phyloP scores from a whole-genome alignment of 2,329 filamentous ascomycete genomes.

The Hymenoscyphus occultus region DNA sequence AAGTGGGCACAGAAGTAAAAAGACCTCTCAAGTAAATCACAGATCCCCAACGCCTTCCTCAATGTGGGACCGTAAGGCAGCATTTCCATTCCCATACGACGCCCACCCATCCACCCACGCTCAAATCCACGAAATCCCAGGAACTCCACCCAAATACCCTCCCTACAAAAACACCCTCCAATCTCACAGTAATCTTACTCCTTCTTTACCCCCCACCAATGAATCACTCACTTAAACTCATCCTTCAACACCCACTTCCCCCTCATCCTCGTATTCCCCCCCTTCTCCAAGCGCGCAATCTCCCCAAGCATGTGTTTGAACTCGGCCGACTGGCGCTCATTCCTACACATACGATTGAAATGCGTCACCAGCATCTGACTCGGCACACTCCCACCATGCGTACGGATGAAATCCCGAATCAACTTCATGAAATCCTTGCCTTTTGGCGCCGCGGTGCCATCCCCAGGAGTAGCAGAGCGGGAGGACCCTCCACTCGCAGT shows the following conservation, averaged over 20 bases:
- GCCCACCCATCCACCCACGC: not conserved
- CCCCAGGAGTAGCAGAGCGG: constrained; percentile 46
- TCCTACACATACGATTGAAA: constrained; percentile 78
- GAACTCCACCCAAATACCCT: not conserved
- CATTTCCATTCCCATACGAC: not conserved
- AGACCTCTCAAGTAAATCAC: too few relatives aligned
- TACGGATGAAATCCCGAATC: constrained; percentile 75
- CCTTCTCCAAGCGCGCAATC: constrained; percentile 66
- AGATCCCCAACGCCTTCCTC: too few relatives aligned
- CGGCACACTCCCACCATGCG: constrained; percentile 74
- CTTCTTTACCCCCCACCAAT: too few relatives aligned
- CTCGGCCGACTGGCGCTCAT: constrained; percentile 64
- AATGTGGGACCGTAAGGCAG: too few relatives aligned
- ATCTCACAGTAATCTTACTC: not conserved
- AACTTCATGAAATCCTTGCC: constrained; percentile 64
- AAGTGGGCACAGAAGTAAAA: too few relatives aligned
- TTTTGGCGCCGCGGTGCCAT: constrained; percentile 39
- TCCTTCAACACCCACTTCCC: constrained; percentile 36
- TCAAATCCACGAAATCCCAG: not conserved
- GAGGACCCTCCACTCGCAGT: constrained; percentile 42
- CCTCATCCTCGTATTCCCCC: constrained; percentile 31
- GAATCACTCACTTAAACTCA: constrained; percentile 31
- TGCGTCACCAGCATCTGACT: constrained; percentile 87
- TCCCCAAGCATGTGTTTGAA: constrained; percentile 79
- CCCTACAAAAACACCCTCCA: not conserved